Evolutionary conservation across 805 yeast species (phyloP).

Genomic region (Saturnispora saitoi): DNA sequence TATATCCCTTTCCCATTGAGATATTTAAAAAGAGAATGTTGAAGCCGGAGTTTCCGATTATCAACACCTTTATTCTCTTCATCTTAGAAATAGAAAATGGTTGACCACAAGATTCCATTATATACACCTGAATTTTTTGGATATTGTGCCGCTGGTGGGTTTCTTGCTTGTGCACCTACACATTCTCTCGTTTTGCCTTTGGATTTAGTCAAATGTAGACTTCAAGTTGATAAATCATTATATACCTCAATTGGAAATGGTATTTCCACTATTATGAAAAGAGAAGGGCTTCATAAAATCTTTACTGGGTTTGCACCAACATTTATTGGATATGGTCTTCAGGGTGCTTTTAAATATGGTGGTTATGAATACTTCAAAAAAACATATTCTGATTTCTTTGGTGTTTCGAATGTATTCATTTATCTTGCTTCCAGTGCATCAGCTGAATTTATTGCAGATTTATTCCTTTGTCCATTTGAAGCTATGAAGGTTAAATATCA

Average conservation of each 20-base stretch:
- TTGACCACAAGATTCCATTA: conserved; percentile 35
- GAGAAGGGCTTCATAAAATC: conserved; percentile 67
- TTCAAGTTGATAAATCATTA: conserved; percentile 71
- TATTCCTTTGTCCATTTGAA: conserved; percentile 87
- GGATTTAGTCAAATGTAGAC: conserved; percentile 87
- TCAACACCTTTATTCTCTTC: background rate
- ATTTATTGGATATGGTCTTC: conserved; percentile 83
- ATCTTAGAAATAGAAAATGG: background rate
- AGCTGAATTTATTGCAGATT: conserved; percentile 90
- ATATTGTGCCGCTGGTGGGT: conserved; percentile 73
- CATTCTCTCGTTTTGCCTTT: conserved; percentile 90
- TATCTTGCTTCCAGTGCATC: conserved; percentile 82
- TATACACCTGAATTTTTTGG: conserved; percentile 56
- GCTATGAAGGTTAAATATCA: conserved; percentile 92
- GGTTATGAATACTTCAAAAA: conserved; percentile 87
- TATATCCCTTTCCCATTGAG: background rate
- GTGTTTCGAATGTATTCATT: conserved; percentile 63
- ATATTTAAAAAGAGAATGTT: background rate
- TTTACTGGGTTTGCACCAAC: conserved; percentile 92
- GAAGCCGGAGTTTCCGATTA: background rate
- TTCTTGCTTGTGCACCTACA: conserved; percentile 92
- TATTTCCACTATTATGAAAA: conserved; percentile 63
- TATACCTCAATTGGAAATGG: conserved; percentile 77
- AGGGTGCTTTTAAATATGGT: conserved; percentile 97
- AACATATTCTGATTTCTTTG: conserved; percentile 58